These are phyloP conservation scores for Davidsoniella australis DNA, from an alignment of 2,329 filamentous ascomycete genomes.

Conservation along the genomic window DNA sequence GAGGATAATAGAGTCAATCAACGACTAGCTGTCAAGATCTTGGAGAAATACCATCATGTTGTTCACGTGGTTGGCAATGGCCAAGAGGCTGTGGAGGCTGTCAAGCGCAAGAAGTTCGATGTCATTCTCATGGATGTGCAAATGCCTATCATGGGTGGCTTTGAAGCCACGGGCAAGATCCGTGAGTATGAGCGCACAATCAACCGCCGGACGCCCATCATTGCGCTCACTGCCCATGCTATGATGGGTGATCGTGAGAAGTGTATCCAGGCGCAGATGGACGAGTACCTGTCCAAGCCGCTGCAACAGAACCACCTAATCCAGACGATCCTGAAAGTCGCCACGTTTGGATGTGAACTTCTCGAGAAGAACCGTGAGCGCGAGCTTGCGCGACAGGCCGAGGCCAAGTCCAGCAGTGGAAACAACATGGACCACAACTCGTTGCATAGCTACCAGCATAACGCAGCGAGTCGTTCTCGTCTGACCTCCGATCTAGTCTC, in stretches of 20 bases:
- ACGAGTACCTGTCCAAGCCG: constrained; percentile 94
- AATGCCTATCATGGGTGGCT: constrained; percentile 99
- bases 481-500: constrained; percentile 1
- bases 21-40: constrained; percentile 83
- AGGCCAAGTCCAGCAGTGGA: constrained; percentile 24
- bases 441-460: constrained; percentile 1
- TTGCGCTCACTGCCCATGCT: constrained; percentile 89
- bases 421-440: constrained; percentile 7
- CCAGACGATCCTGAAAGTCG: constrained; percentile 93
- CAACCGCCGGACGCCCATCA: constrained; percentile 77
- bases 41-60: constrained; percentile 89
- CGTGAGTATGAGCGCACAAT: constrained; percentile 80
- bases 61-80: constrained; percentile 92
- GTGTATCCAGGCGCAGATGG: constrained; percentile 97
- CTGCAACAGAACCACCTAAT: constrained; percentile 94
- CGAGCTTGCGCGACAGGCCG: constrained; percentile 34
- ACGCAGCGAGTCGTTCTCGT: not conserved
- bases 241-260: constrained; percentile 98
- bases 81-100: constrained; percentile 78
- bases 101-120: constrained; percentile 84
- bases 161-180: constrained; percentile 93
- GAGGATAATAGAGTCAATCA: constrained; percentile 98
- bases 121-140: constrained; percentile 98
- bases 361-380: constrained; percentile 58
- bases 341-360: constrained; percentile 70